These are phyloP conservation scores for Poteriospumella lacustris DNA, from an alignment of 108 stramenopile genomes.

Conservation along the genomic window DNA sequence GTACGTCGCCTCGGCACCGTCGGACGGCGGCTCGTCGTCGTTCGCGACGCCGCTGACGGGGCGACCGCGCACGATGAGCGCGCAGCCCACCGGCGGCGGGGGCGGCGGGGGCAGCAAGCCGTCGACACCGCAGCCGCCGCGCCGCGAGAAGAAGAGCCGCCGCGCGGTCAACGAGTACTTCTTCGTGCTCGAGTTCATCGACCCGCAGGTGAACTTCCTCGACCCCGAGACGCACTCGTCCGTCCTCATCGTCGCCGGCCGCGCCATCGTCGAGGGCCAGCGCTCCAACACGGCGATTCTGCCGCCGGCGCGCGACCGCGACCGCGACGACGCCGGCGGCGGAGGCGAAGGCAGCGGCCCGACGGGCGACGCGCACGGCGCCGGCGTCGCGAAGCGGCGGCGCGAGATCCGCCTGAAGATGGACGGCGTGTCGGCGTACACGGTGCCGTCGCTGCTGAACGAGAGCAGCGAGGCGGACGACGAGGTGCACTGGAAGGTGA, in stretches of 20 bases:
- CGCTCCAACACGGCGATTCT: neutral
- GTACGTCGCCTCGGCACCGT: neutral
- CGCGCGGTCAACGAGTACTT: neutral
- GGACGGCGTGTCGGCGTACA: slow-evolving; percentile 17
- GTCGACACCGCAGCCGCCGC: too few species aligned
- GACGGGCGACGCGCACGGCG: neutral
- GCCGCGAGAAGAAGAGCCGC: neutral
- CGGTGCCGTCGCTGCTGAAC: neutral
- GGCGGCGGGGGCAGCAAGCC: too few species aligned
- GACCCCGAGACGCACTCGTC: neutral
- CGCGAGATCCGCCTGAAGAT: slow-evolving; percentile 7
- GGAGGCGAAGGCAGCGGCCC: neutral
- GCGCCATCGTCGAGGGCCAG: neutral
- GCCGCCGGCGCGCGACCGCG: neutral
- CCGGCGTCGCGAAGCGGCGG: neutral
- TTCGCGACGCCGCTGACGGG: too few species aligned
- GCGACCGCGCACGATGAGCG: too few species aligned
- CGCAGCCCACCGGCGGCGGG: too few species aligned
- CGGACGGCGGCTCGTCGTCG: too few species aligned
- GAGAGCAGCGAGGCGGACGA: neutral
- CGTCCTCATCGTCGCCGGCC: slow-evolving; percentile 14
- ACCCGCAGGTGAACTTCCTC: slow-evolving; percentile 27
- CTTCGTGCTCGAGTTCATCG: neutral
- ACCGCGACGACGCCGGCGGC: neutral
- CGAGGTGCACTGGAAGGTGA: slow-evolving; percentile 24